Percentiles rank a stretch among this genome's conserved stretches.
phyloP scores from a whole-genome alignment of 305 asterid species.

The Fraxinus ornus region DNA sequence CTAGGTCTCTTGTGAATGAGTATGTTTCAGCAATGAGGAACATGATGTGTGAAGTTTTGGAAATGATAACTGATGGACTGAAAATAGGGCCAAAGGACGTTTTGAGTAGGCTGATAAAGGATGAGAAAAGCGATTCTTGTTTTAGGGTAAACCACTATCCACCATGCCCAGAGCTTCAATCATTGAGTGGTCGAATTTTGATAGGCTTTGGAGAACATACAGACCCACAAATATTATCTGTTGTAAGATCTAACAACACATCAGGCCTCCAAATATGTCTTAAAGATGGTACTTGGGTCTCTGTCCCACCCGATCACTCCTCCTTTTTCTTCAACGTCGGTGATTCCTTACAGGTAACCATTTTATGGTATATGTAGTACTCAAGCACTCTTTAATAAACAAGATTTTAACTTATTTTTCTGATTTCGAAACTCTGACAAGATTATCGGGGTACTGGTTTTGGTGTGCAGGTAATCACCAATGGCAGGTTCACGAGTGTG shows the following conservation, averaged over 20 bases:
- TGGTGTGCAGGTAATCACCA: conserved; percentile 37
- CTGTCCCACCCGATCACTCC: conserved; percentile 42
- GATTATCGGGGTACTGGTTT: neutral
- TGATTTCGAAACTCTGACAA: neutral
- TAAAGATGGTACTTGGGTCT: conserved; percentile 39
- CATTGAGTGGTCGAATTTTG: conserved; percentile 28
- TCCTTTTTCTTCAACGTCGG: conserved; percentile 46
- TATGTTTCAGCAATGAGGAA: conserved; percentile 25
- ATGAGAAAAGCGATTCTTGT: conserved; percentile 36
- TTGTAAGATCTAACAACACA: conserved; percentile 35
- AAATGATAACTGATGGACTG: conserved; percentile 37
- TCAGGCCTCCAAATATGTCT: conserved; percentile 45
- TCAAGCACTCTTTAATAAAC: neutral
- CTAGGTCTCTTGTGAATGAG: conserved; percentile 34
- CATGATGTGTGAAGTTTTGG: conserved; percentile 35
- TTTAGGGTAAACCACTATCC: conserved; percentile 54
- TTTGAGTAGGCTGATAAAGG: conserved; percentile 31
- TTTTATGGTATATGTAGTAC: neutral
- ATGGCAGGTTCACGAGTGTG: conserved; percentile 45
- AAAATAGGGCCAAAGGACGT: conserved; percentile 21
- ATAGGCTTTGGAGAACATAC: conserved; percentile 56
- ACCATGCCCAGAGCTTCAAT: conserved; percentile 33
- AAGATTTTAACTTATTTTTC: neutral
- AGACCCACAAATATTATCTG: conserved; percentile 53
- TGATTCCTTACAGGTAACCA: conserved; percentile 36